Base-by-base conservation (phyloP, 805 yeast genomes). In the Priceomyces carsonii region DNA sequence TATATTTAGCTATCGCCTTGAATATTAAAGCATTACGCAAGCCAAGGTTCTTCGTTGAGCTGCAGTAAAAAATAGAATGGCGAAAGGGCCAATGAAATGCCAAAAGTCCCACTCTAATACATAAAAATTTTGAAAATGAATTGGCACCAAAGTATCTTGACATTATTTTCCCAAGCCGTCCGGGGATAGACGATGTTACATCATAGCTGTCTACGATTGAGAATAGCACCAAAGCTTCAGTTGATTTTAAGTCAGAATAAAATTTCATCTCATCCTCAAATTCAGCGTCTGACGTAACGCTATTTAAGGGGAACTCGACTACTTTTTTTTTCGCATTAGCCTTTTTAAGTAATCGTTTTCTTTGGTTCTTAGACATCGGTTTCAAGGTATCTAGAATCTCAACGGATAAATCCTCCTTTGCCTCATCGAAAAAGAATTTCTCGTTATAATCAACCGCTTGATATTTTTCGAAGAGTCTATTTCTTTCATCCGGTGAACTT, bases 81-180 rank as follows among this genome's bases (percentile, higher is more conserved):
- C 68, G 50, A 45, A 68, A 68, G 8, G 74, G 74, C 74, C 73
- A 68, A 44, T 68, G 73, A 33, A 67, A 66, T 1, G 66, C 73
- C 18, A 68, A 36, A 14, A 68, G 50, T 1, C 73, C 73, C 51
- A 68, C 47, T 13, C 66, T 54, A n/a, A 68, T 56, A 24, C 63
- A 56, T 10, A 65, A 40, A 8, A 63, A 43, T 43, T 59, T 57
- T 36, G 48, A 46, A 3, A 36, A 45, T 1, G 70, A 59, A 6
- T 51, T 31, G 20, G 48, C 43, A 7, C 73, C 73, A 20, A 66
- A 43, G 16, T 39, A 41, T 22, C 37, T 41, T 6, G 33, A 26
- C 6, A 62, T 40, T 2, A 56, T 3, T 12, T 18, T 20, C 8
- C 50, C 68, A 31, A 55, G 35, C 22, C 25, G 32, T 10, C 64